Percentiles rank a stretch among this genome's conserved stretches.
phyloP scores from a whole-genome alignment of 1,284 basidiomycete species.

The Meira miltonrushii region DNA sequence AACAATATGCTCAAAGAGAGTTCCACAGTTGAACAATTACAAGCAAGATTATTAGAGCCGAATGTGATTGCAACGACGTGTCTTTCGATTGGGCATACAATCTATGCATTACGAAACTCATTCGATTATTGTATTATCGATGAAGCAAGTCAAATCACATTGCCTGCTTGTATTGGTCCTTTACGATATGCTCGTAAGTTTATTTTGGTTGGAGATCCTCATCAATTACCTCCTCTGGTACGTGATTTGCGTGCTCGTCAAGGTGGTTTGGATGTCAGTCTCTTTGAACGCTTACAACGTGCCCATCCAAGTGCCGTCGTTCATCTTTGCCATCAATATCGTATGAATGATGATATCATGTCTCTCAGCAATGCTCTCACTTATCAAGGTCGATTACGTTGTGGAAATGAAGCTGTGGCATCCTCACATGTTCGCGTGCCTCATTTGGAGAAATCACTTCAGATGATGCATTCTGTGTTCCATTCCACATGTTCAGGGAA shows the following conservation, averaged over 20 bases:
- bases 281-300: constrained; percentile 82
- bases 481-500: neutral
- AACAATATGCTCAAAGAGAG: constrained; percentile 53
- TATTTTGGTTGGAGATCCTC: constrained; percentile 92
- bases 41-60: constrained; percentile 73
- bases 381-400: constrained; percentile 71
- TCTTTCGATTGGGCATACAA: constrained; percentile 78
- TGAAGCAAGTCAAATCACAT: constrained; percentile 93
- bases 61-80: constrained; percentile 94
- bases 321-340: constrained; percentile 79
- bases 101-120: constrained; percentile 65
- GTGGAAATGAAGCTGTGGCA: constrained; percentile 70
- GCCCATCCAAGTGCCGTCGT: constrained; percentile 77
- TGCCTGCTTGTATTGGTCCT: constrained; percentile 91
- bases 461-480: neutral
- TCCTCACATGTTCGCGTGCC: constrained; percentile 62
- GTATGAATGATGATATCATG: constrained; percentile 98
- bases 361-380: constrained; percentile 80
- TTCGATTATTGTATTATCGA: constrained; percentile 99
- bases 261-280: constrained; percentile 78
- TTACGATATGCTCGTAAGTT: constrained; percentile 83
- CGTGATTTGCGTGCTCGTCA: constrained; percentile 68
- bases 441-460: constrained; percentile 28
- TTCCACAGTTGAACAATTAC: constrained; percentile 46
- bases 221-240: constrained; percentile 82